Percentiles rank a stretch among this genome's conserved stretches.
phyloP scores from a whole-genome alignment of 768 basidiomycete genomes.

The Erythrobasidium yunnanense region DNA sequence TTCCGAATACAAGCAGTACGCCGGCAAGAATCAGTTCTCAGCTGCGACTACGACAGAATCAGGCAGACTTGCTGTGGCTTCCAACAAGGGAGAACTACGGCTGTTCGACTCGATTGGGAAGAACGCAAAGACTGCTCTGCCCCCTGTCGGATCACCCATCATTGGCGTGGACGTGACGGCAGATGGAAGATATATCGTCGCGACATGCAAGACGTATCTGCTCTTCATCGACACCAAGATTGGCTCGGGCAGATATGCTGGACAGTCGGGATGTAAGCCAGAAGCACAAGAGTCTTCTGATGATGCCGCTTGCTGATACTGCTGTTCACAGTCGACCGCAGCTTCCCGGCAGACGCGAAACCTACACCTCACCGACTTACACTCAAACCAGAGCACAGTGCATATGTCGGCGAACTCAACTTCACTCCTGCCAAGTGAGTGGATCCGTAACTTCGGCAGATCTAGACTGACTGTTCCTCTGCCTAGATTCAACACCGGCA shows the following conservation, averaged over 20 bases:
- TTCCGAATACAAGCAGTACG: conserved; percentile 89
- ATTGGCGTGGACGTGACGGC: conserved; percentile 87
- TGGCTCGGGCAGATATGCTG: conserved; percentile 52
- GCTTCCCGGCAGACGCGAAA: conserved; percentile 88
- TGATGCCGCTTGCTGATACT: neutral
- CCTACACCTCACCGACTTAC: conserved; percentile 80
- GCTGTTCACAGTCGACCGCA: conserved; percentile 74
- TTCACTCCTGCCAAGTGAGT: conserved; percentile 88
- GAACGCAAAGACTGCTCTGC: conserved; percentile 95
- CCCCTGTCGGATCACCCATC: conserved; percentile 89
- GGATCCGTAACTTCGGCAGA: no score
- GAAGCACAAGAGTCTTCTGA: neutral
- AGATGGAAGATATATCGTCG: conserved; percentile 86
- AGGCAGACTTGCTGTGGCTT: conserved; percentile 83
- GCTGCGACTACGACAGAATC: conserved; percentile 74
- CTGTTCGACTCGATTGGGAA: conserved; percentile 93
- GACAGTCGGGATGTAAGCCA: conserved; percentile 24
- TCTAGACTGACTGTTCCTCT: no score
- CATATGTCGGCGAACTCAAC: conserved; percentile 76
- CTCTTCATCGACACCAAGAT: conserved; percentile 90
- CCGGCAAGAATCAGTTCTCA: conserved; percentile 87
- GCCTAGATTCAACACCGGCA: conserved; percentile 67
- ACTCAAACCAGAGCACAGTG: conserved; percentile 79
- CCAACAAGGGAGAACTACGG: conserved; percentile 90
- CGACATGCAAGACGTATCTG: conserved; percentile 87